These are phyloP conservation scores for Psilocybe subaeruginosa DNA, from an alignment of 768 basidiomycete species.

Conservation along the genomic window DNA sequence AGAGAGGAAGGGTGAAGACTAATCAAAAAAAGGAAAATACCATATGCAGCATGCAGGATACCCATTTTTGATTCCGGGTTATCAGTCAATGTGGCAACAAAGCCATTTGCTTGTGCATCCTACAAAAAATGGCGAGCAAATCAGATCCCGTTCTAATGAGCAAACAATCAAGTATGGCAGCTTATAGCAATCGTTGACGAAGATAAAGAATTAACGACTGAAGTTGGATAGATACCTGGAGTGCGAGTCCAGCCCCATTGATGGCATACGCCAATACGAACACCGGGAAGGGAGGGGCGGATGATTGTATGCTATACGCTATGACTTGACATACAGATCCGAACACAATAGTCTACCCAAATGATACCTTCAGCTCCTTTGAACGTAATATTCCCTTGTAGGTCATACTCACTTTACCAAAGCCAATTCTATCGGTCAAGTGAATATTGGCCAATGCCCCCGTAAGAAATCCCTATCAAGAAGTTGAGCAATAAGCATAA, in stretches of 20 bases:
- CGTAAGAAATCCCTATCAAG: constrained; percentile 38
- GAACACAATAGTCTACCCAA: constrained; percentile 22
- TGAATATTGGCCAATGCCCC: constrained; percentile 43
- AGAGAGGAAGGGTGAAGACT: no score
- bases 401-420: constrained; percentile 40
- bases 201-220: background rate
- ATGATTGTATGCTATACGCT: constrained; percentile 55
- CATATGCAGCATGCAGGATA: constrained; percentile 49
- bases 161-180: no score
- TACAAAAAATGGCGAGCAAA: constrained; percentile 22
- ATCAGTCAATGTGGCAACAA: constrained; percentile 60
- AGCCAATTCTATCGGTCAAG: constrained; percentile 38
- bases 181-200: no score
- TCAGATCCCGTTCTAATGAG: no score
- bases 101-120: constrained; percentile 78
- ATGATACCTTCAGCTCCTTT: background rate
- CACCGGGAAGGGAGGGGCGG: constrained; percentile 66
- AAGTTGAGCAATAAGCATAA: background rate
- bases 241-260: constrained; percentile 45
- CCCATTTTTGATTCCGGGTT: constrained; percentile 70
- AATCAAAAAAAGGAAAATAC: constrained; percentile 25
- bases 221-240: constrained; percentile 40
- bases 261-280: constrained; percentile 53
- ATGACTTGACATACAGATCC: constrained; percentile 56
- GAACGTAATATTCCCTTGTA: background rate